Base-by-base conservation (phyloP, 208 protist species). In the Trypanosomatidae sp. region DNA sequence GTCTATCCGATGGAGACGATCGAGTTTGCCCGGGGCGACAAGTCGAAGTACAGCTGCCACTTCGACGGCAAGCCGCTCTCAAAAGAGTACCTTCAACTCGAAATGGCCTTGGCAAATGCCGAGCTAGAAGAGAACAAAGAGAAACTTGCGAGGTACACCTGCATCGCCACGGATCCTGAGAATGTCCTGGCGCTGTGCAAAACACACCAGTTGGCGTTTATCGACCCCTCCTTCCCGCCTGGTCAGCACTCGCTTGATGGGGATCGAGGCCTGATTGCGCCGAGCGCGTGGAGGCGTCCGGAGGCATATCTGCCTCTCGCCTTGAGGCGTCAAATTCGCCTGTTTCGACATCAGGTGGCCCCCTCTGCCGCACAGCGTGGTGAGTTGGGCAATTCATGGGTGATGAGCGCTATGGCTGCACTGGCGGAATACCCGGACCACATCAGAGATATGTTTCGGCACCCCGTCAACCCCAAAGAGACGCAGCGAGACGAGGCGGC, bases 341-440 rank as follows among this genome's bases (percentile, higher is more conserved):
- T 91, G 33, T 95, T 95, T 64, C 88, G 88, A 59, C 87, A 85
- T 76, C 81, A 76, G 30, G 80, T 94, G 44, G 77, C 92, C 64
- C 91, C 90, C 36, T 78, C 64, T 49, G 87, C 94, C 73, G 68
- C 95, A 66, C 84, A 92, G 62, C 78, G 91, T 74, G 89, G 91
- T 19, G 85, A 92, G 39, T 69, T 95, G 8, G 91, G 91, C 52
- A 85, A 97, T 77, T 91, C 86, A 52, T 97, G 89, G 88, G 81
- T 96, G 43, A 72, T 86, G 41, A 79, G 90, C 33, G 84, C 90
- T 9, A 71, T 96, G 66, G 86, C 87, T 30, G 69, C 76, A 30
- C 66, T 93, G 25, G 88, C 93, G 8, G 86, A 95, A 79, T 85
- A 85, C 50, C 89, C 88, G 13, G 82, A 91, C 55, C 64, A 74